Percentiles rank a stretch among this genome's conserved stretches.
Conservation (phyloP, 768 basidiomycete genomes). For the Gyrodon lividus region DNA sequence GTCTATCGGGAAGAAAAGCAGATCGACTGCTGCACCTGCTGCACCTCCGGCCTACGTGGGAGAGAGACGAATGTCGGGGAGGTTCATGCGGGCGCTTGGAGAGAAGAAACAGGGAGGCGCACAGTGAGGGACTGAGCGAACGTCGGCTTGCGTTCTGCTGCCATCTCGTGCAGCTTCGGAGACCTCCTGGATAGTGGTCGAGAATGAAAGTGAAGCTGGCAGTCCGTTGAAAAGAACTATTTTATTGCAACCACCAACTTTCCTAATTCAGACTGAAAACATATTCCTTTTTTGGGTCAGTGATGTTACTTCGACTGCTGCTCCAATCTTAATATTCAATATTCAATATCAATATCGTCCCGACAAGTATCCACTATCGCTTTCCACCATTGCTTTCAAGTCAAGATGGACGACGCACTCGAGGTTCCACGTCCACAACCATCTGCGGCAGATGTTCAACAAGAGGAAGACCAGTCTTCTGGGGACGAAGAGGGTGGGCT, state of each 20-base stretch:
- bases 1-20: slow-evolving; percentile 96
- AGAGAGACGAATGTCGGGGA: slow-evolving; percentile 6
- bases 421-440: slow-evolving; percentile 38
- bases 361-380: too few species aligned
- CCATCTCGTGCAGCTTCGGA: slow-evolving; percentile 21
- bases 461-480: slow-evolving; percentile 48
- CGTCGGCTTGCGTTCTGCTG: slow-evolving; percentile 35
- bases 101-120: slow-evolving; percentile 21
- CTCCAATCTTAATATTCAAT: too few species aligned
- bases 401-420: slow-evolving; percentile 60
- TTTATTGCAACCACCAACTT: too few species aligned
- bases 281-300: not conserved
- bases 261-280: not conserved
- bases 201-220: slow-evolving; percentile 1
- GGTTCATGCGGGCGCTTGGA: slow-evolving; percentile 11
- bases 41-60: slow-evolving; percentile 71
- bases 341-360: not conserved
- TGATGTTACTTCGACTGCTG: not conserved
- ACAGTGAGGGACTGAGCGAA: slow-evolving; percentile 50
- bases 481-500: slow-evolving; percentile 74
- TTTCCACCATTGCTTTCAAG: not conserved
- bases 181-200: slow-evolving; percentile 4
- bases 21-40: slow-evolving; percentile 92
- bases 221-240: not conserved
- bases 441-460: slow-evolving; percentile 12